These are phyloP conservation scores for Kazachstania sp. DNA, from an alignment of 1,139 yeast species.

Conservation along the genomic window DNA sequence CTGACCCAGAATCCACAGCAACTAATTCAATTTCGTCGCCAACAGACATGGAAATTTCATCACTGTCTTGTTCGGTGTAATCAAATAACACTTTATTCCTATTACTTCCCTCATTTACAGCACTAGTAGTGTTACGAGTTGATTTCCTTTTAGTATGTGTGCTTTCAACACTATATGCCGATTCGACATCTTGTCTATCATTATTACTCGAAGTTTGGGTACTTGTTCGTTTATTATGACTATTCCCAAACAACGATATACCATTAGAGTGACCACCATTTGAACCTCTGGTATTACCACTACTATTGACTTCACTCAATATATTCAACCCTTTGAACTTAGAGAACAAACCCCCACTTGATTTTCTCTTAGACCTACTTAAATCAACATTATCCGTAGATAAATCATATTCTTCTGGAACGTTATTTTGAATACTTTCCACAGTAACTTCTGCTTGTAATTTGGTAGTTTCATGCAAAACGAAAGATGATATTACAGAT, in stretches of 20 bases:
- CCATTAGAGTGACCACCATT: background rate
- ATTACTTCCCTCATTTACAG: constrained; percentile 18
- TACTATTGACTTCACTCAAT: constrained; percentile 4
- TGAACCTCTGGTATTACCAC: background rate
- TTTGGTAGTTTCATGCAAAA: constrained; percentile 65
- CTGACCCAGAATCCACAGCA: constrained; percentile 78
- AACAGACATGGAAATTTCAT: constrained; percentile 54
- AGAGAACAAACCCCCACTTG: constrained; percentile 39
- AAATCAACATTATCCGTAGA: constrained; percentile 60
- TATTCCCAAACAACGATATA: constrained; percentile 3
- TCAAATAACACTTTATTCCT: constrained; percentile 54
- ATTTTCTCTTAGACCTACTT: constrained; percentile 48
- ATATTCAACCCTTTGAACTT: constrained; percentile 24
- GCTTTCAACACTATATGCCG: constrained; percentile 4
- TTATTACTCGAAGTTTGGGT: constrained; percentile 5
- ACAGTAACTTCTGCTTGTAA: constrained; percentile 77
- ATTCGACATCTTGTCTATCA: constrained; percentile 4
- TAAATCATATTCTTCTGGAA: constrained; percentile 25
- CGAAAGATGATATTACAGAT: constrained; percentile 49
- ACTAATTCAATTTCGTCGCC: constrained; percentile 57
- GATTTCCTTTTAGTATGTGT: constrained; percentile 3
- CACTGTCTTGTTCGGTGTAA: constrained; percentile 65
- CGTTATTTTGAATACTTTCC: constrained; percentile 81
- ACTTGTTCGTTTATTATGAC: constrained; percentile 3
- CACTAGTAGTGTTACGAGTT: constrained; percentile 17